Evolutionary conservation across 2,329 filamentous ascomycete genomes (phyloP).

Genomic region (Calycina herbarum): DNA sequence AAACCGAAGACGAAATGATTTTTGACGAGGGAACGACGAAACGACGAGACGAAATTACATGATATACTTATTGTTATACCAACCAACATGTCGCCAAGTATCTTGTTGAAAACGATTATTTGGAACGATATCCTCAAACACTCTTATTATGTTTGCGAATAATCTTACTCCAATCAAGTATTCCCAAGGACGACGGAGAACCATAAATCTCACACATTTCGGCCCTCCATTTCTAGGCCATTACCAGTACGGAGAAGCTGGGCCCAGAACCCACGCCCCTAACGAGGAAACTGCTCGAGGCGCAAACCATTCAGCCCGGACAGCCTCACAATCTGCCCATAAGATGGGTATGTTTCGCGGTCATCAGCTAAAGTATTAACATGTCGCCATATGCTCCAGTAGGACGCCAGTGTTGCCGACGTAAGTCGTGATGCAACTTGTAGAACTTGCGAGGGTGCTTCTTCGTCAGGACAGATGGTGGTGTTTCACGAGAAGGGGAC

Average conservation of each 20-base stretch:
- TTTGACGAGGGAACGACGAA: not conserved
- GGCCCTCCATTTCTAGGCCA: not conserved
- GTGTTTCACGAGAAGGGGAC: not conserved
- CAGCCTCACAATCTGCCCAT: not conserved
- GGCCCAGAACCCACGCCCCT: not conserved
- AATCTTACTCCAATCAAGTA: not conserved
- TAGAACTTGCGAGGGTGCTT: not conserved
- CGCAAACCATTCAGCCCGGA: not conserved
- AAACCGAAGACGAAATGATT: conserved; percentile 50
- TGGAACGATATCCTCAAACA: conserved; percentile 2
- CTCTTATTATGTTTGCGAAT: not conserved
- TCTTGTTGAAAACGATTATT: not conserved
- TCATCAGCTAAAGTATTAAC: not conserved
- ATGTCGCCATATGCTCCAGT: not conserved
- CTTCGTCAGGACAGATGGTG: not conserved
- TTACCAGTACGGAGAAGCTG: not conserved
- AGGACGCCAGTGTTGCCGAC: not conserved
- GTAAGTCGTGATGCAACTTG: not conserved
- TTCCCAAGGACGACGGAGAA: not conserved
- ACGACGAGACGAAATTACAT: not conserved
- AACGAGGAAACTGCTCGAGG: not conserved
- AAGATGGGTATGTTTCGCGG: not conserved
- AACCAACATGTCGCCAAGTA: not conserved
- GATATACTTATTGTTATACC: not conserved
- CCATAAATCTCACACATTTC: not conserved